phyloP scores from a whole-genome alignment of 495 filamentous ascomycete species.

The Usnea hakonensis region DNA sequence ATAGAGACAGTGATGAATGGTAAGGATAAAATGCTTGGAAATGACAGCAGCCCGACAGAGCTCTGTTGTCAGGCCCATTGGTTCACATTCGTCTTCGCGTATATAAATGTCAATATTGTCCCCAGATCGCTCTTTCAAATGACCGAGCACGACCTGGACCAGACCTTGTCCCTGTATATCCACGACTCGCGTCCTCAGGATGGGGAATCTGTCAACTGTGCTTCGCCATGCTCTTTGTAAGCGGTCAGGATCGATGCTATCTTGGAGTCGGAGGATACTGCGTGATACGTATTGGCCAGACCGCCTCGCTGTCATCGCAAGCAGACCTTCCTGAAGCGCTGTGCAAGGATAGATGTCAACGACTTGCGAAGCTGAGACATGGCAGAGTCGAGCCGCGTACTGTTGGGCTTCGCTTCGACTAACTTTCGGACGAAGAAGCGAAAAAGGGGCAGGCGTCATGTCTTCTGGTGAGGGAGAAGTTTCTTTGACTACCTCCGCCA shows the following conservation, averaged over 20 bases:
- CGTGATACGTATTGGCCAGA: constrained; percentile 35
- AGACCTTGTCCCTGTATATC: constrained; percentile 37
- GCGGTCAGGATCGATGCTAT: constrained; percentile 32
- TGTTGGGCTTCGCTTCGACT: no score
- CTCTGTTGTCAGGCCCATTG: constrained; percentile 40
- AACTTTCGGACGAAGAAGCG: no score
- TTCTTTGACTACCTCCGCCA: background rate
- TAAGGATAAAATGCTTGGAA: constrained; percentile 12
- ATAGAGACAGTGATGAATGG: constrained; percentile 22
- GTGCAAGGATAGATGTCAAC: constrained; percentile 52
- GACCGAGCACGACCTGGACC: constrained; percentile 46
- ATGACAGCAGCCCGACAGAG: constrained; percentile 41
- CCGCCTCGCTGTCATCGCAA: constrained; percentile 37
- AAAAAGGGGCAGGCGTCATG: no score
- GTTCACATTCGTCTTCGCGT: constrained; percentile 36
- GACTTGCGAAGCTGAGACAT: constrained; percentile 30
- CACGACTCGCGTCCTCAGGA: constrained; percentile 39
- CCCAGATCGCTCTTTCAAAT: background rate
- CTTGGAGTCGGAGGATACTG: constrained; percentile 37
- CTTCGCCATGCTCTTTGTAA: constrained; percentile 44
- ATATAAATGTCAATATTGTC: constrained; percentile 38
- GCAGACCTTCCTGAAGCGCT: constrained; percentile 45
- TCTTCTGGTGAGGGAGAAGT: background rate
- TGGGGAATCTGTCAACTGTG: constrained; percentile 23
- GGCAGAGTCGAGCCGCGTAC: no score